phyloP scores from a whole-genome alignment of 352 stramenopile genomes.

The Globisporangium emineosum region DNA sequence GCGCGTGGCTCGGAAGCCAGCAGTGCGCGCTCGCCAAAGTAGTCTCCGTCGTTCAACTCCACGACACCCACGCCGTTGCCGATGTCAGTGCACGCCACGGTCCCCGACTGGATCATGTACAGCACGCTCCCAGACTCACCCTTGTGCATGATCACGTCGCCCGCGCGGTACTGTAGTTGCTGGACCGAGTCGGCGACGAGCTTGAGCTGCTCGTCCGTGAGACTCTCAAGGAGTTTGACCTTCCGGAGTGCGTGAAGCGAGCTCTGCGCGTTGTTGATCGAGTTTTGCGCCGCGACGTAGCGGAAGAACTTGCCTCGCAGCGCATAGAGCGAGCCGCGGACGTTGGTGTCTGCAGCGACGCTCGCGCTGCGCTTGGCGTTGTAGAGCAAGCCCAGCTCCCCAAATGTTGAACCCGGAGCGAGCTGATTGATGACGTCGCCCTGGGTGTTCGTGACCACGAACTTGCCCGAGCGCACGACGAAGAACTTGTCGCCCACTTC shows the following conservation, averaged over 20 bases:
- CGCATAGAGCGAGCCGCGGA: slow-evolving; percentile 35
- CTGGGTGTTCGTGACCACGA: slow-evolving; percentile 39
- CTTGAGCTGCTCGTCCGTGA: slow-evolving; percentile 45
- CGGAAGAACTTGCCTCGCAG: slow-evolving; percentile 52
- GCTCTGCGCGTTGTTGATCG: slow-evolving; percentile 36
- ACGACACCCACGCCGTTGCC: slow-evolving; percentile 40
- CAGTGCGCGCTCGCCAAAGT: slow-evolving; percentile 92
- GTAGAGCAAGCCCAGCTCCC: slow-evolving; percentile 56
- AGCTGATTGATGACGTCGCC: slow-evolving; percentile 45
- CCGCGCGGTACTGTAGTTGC: slow-evolving; percentile 41
- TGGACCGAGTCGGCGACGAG: slow-evolving; percentile 42
- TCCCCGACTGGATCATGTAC: slow-evolving; percentile 79
- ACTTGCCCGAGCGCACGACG: slow-evolving; percentile 48
- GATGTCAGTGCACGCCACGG: slow-evolving; percentile 57
- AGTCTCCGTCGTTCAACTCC: slow-evolving; percentile 67
- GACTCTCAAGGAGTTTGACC: slow-evolving; percentile 35
- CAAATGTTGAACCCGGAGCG: slow-evolving; percentile 36
- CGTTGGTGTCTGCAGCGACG: slow-evolving; percentile 33
- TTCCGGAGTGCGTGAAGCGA: slow-evolving; percentile 45
- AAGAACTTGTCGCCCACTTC: slow-evolving; percentile 83
- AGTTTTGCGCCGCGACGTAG: slow-evolving; percentile 42
- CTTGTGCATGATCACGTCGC: slow-evolving; percentile 75
- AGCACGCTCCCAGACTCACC: slow-evolving; percentile 67
- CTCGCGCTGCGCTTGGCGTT: slow-evolving; percentile 48
- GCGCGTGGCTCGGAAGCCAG: slow-evolving; percentile 82